A percentile compares a stretch with the other conserved stretches of the same genome.
Evolutionary conservation across 495 filamentous ascomycete species (phyloP).

Genomic region (Aspergillus conjunctus): DNA sequence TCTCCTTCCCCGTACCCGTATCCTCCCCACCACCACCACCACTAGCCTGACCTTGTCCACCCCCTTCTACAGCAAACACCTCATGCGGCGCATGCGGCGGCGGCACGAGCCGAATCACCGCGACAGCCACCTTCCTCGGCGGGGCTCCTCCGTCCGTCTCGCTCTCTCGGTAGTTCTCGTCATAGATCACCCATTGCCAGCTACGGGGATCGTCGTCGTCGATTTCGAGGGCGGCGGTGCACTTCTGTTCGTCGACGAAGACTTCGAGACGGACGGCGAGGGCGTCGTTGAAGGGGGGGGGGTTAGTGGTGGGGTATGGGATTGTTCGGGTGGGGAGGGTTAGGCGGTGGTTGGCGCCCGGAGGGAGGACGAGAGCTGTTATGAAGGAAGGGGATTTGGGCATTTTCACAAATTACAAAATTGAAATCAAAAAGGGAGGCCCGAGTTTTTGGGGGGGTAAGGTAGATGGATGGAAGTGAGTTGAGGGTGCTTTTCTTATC

Average conservation of each 20-base stretch:
- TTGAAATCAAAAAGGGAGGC: too few species aligned
- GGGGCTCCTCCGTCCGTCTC: not conserved
- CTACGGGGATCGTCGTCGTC: slow-evolving; percentile 77
- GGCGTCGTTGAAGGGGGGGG: slow-evolving; percentile 69
- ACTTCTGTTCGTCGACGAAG: slow-evolving; percentile 75
- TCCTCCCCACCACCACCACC: not conserved
- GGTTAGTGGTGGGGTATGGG: slow-evolving; percentile 39
- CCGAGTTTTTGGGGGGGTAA: not conserved
- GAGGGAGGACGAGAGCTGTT: slow-evolving; percentile 31
- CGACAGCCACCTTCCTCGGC: slow-evolving; percentile 45
- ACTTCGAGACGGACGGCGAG: slow-evolving; percentile 76
- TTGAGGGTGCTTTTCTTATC: not conserved
- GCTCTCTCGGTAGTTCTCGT: not conserved
- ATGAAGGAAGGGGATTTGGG: slow-evolving; percentile 17
- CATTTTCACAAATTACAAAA: not conserved
- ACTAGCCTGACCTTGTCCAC: not conserved
- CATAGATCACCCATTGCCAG: slow-evolving; percentile 82
- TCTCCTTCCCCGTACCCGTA: not conserved
- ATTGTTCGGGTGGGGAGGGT: slow-evolving; percentile 28
- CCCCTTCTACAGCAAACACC: not conserved
- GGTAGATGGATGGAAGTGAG: not conserved
- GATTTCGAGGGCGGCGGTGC: slow-evolving; percentile 67
- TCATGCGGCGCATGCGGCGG: slow-evolving; percentile 39
- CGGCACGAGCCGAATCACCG: slow-evolving; percentile 75
- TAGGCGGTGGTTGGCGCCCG: slow-evolving; percentile 19